These are phyloP conservation scores for Potentilla sterilis DNA, from an alignment of 306 rosid genomes.

Conservation along the genomic window DNA sequence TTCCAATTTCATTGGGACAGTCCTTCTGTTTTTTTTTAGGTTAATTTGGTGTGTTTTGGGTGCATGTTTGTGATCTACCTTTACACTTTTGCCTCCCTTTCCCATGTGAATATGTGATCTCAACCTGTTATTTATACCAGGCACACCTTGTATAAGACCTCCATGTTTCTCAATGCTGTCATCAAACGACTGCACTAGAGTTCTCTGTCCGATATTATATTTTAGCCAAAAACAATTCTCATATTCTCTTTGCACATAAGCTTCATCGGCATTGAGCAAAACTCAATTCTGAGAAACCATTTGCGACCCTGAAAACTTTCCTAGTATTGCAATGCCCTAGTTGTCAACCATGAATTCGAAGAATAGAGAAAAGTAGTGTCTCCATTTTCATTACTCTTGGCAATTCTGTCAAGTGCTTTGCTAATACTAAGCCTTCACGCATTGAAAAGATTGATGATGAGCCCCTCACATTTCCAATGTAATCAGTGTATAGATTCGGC, in stretches of 20 bases:
- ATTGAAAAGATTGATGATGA: background rate
- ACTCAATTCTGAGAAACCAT: background rate
- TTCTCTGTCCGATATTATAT: background rate
- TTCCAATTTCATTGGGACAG: constrained; percentile 5
- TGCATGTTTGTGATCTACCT: background rate
- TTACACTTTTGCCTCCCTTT: background rate
- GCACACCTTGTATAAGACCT: background rate
- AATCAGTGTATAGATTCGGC: background rate
- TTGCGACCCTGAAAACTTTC: background rate
- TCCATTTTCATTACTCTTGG: background rate
- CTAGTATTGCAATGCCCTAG: background rate
- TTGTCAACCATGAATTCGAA: background rate
- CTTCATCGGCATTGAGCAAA: background rate
- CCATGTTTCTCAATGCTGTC: background rate
- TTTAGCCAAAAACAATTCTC: background rate
- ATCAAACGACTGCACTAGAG: too few relatives aligned
- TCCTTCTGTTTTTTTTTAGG: background rate
- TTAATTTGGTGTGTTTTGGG: background rate
- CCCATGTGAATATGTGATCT: background rate
- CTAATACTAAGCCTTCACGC: constrained; percentile 4
- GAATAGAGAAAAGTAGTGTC: background rate
- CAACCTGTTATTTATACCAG: background rate
- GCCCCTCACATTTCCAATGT: background rate
- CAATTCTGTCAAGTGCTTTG: background rate
- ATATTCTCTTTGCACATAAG: background rate